These are phyloP conservation scores for Candida mattraensis DNA, from an alignment of 805 yeast genomes.

Conservation along the genomic window DNA sequence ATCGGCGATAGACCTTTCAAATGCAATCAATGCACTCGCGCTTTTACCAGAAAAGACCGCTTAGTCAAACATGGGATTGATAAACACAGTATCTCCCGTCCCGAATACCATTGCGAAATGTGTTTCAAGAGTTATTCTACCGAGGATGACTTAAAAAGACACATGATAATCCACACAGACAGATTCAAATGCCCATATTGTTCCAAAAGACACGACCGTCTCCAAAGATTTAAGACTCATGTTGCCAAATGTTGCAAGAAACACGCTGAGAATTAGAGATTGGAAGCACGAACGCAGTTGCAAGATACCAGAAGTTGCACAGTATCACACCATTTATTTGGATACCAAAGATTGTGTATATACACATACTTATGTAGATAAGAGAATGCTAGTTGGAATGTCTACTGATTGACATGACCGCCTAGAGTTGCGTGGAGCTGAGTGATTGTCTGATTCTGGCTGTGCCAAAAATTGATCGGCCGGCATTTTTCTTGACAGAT, in stretches of 20 bases:
- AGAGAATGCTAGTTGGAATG: too few species aligned
- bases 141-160: conserved; percentile 30
- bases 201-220: conserved; percentile 27
- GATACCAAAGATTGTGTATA: too few species aligned
- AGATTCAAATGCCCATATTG: conserved; percentile 26
- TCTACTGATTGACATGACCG: too few species aligned
- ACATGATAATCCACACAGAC: conserved; percentile 29
- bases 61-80: conserved; percentile 26
- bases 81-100: conserved; percentile 23
- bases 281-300: background rate
- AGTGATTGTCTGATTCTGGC: too few species aligned
- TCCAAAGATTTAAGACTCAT: conserved; percentile 26
- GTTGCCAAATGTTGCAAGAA: conserved; percentile 17
- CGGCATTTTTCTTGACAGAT: too few species aligned
- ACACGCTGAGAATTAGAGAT: background rate
- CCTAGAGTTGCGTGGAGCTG: too few species aligned
- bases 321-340: too few species aligned
- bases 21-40: conserved; percentile 23
- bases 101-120: conserved; percentile 20
- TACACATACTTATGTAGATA: too few species aligned
- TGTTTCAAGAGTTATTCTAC: conserved; percentile 24
- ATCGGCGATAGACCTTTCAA: conserved; percentile 11
- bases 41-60: conserved; percentile 30
- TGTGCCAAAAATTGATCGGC: too few species aligned
- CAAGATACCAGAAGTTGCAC: too few species aligned